Evolutionary conservation across 176 grass and related monocot species (phyloP).

Genomic region (Melocanna baccifera): DNA sequence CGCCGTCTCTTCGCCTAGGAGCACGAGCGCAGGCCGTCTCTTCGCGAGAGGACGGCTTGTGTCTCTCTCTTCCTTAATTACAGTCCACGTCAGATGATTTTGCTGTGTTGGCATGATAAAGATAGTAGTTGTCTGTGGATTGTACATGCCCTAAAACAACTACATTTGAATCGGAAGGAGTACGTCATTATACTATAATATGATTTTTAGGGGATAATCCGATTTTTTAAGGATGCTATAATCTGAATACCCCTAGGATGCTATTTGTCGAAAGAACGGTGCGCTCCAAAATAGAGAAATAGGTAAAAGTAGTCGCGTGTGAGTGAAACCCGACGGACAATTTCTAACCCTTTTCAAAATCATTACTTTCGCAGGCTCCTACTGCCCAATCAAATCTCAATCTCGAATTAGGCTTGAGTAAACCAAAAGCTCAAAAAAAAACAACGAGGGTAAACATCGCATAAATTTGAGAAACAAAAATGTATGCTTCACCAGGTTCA

Average conservation of each 20-base stretch:
- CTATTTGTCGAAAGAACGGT: neutral
- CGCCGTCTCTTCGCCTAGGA: too few relatives aligned
- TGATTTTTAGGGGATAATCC: neutral
- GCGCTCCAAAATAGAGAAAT: neutral
- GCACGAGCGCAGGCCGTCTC: too few relatives aligned
- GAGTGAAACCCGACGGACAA: neutral
- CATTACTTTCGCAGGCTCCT: neutral
- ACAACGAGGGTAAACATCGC: too few relatives aligned
- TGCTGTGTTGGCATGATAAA: too few relatives aligned
- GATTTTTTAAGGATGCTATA: too few relatives aligned
- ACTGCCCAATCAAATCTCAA: neutral
- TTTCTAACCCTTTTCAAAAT: neutral
- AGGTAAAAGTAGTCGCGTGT: neutral
- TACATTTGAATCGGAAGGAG: too few relatives aligned
- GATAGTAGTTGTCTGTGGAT: too few relatives aligned
- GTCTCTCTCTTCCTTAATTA: too few relatives aligned
- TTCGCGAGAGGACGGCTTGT: too few relatives aligned
- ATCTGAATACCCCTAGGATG: neutral
- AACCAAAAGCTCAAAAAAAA: neutral
- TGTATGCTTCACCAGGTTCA: neutral
- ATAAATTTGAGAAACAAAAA: neutral
- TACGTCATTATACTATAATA: neutral
- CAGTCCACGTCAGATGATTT: too few relatives aligned
- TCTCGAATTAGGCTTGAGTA: neutral
- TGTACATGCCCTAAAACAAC: too few relatives aligned